A percentile compares a stretch with the other conserved stretches of the same genome.
These are phyloP conservation scores for Saitoella complicata DNA, from an alignment of 805 yeast species.

Conservation along the genomic window DNA sequence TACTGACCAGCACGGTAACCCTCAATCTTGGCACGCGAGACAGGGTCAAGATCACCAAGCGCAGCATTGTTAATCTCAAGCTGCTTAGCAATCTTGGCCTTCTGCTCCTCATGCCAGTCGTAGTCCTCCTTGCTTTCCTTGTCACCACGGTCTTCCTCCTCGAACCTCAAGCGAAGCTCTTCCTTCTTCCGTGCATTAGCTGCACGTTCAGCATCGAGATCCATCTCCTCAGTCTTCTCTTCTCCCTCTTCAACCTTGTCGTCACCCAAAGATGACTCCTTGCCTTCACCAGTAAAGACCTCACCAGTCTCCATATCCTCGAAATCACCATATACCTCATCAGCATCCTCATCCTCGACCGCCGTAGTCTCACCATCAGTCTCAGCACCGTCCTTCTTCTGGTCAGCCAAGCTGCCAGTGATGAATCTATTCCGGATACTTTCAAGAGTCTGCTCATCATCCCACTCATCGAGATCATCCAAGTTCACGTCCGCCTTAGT, in stretches of 20 bases:
- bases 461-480: constrained; percentile 11
- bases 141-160: constrained; percentile 43
- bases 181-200: constrained; percentile 81
- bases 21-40: constrained; percentile 66
- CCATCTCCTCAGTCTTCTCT: constrained; percentile 14
- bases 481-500: constrained; percentile 6
- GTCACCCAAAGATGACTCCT: constrained; percentile 14
- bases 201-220: constrained; percentile 62
- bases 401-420: constrained; percentile 5
- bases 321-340: constrained; percentile 25
- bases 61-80: constrained; percentile 74
- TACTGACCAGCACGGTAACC: constrained; percentile 90
- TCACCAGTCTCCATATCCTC: constrained; percentile 25
- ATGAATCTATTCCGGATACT: constrained; percentile 7
- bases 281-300: constrained; percentile 16
- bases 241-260: constrained; percentile 22
- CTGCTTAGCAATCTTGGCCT: constrained; percentile 93
- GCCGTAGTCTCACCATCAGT: no score
- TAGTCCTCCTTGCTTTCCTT: constrained; percentile 70
- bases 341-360: constrained; percentile 6
- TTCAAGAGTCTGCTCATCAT: constrained; percentile 9
- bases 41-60: constrained; percentile 49
- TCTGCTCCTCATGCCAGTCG: constrained; percentile 95
- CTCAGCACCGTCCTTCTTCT: no score
- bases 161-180: constrained; percentile 74